phyloP scores from a whole-genome alignment of 108 stramenopile genomes.

The Mediolabrus comicus region DNA sequence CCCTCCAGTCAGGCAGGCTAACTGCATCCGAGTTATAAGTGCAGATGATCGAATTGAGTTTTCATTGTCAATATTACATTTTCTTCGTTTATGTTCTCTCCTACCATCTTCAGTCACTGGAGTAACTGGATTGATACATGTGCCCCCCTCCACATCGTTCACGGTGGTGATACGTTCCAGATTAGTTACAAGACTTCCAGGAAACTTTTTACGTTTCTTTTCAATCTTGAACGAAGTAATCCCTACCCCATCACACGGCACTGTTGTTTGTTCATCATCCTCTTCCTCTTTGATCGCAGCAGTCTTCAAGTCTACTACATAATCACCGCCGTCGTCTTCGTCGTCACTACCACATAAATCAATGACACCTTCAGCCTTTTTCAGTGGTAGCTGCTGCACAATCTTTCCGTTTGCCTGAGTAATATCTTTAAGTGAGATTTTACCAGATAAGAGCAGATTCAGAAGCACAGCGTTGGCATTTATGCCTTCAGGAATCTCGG shows the following conservation, averaged over 20 bases:
- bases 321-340: background rate
- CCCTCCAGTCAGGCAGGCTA: constrained; percentile 15
- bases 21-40: constrained; percentile 6
- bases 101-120: background rate
- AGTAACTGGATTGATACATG: background rate
- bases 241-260: background rate
- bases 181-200: too few species aligned
- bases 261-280: background rate
- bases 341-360: too few species aligned
- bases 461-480: background rate
- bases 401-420: background rate
- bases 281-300: background rate
- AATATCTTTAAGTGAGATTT: background rate
- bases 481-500: background rate
- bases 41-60: background rate
- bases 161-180: too few species aligned
- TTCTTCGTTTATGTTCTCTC: background rate
- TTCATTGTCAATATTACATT: background rate
- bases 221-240: background rate
- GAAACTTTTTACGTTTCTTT: background rate
- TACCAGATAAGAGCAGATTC: background rate
- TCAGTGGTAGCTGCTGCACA: too few species aligned
- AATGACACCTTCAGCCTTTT: background rate
- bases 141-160: too few species aligned
- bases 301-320: background rate